These are phyloP conservation scores for Coemansia sp. DNA, from an alignment of 192 early-diverging fungal species.

Conservation along the genomic window DNA sequence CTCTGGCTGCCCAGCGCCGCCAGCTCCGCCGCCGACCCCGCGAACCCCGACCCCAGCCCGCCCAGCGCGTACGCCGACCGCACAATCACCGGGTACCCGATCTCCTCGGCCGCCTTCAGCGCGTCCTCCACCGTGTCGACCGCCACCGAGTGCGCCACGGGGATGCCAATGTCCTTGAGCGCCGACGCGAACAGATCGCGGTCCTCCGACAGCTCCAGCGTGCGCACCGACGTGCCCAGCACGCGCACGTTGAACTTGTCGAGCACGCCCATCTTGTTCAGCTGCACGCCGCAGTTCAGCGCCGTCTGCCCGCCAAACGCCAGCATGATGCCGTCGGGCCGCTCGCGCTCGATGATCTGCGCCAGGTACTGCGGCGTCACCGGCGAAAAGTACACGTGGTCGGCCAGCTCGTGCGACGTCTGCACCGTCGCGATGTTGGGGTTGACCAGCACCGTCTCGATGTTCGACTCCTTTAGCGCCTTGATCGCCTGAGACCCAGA, in stretches of 20 bases:
- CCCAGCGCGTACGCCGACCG: constrained; percentile 94
- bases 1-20: constrained; percentile 80
- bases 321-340: constrained; percentile 92
- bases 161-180: constrained; percentile 77
- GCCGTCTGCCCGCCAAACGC: constrained; percentile 98
- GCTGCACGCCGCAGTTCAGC: constrained; percentile 91
- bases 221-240: constrained; percentile 92
- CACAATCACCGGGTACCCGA: constrained; percentile 94
- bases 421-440: constrained; percentile 99
- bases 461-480: constrained; percentile 87
- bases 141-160: constrained; percentile 86
- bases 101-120: constrained; percentile 76
- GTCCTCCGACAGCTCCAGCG: constrained; percentile 90
- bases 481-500: constrained; percentile 98
- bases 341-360: constrained; percentile 90
- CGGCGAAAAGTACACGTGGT: constrained; percentile 95
- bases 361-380: constrained; percentile 90
- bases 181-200: constrained; percentile 94
- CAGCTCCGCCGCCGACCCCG: constrained; percentile 73
- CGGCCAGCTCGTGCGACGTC: constrained; percentile 90
- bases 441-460: constrained; percentile 96
- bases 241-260: constrained; percentile 85
- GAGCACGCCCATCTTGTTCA: constrained; percentile 82
- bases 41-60: constrained; percentile 98
- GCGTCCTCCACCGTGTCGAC: constrained; percentile 89